These are phyloP conservation scores for Ceriops tagal DNA, from an alignment of 345 rosid species.

Conservation along the genomic window DNA sequence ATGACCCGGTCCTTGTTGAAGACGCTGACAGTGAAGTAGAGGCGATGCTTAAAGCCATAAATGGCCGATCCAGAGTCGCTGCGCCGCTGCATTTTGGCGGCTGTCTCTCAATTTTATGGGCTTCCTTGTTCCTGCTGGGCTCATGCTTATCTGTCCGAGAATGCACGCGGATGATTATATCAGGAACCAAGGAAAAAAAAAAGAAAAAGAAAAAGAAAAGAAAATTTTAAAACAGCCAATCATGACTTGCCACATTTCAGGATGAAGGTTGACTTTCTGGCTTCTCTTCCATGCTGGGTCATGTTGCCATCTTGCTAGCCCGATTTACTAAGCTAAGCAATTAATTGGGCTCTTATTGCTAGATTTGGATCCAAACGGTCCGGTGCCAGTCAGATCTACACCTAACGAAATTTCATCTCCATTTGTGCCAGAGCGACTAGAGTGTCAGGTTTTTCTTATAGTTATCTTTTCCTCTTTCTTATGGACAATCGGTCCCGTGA, in stretches of 20 bases:
- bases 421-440: too few species aligned
- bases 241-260: constrained; percentile 2
- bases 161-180: neutral
- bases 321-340: neutral
- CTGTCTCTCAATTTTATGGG: neutral
- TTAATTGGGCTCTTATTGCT: too few species aligned
- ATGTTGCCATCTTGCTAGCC: neutral
- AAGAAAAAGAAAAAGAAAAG: neutral
- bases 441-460: too few species aligned
- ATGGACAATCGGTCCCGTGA: too few species aligned
- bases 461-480: too few species aligned
- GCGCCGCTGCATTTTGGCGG: neutral
- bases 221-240: neutral
- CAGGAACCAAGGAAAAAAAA: too few species aligned
- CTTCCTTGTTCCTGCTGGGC: neutral
- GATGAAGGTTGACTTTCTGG: neutral
- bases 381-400: too few species aligned
- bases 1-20: constrained; percentile 24
- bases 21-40: constrained; percentile 31
- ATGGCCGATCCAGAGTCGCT: constrained; percentile 12
- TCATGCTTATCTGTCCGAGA: neutral
- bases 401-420: too few species aligned
- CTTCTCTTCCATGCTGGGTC: neutral
- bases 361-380: too few species aligned
- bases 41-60: constrained; percentile 40